phyloP scores from a whole-genome alignment of 495 filamentous ascomycete species.

The Neurospora hispaniola region DNA sequence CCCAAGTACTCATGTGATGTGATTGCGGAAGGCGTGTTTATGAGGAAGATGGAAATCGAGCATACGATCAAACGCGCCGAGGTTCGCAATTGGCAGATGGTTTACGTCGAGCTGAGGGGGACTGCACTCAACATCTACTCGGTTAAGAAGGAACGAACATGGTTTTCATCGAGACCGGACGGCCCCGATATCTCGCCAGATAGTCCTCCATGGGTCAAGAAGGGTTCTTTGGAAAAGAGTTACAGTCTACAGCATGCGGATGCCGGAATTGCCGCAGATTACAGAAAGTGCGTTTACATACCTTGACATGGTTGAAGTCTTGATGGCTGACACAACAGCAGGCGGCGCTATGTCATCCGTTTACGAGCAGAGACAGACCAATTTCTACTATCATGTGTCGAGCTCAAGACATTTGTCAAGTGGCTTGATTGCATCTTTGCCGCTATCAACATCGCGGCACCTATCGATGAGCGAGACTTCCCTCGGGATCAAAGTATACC shows the following conservation, averaged over 20 bases:
- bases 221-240: slow-evolving; percentile 37
- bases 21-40: slow-evolving; percentile 40
- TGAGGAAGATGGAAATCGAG: slow-evolving; percentile 47
- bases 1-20: slow-evolving; percentile 48
- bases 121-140: slow-evolving; percentile 49
- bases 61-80: slow-evolving; percentile 42
- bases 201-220: slow-evolving; percentile 31
- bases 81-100: slow-evolving; percentile 44
- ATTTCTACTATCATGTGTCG: slow-evolving; percentile 46
- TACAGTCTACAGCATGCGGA: slow-evolving; percentile 58
- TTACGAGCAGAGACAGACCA: slow-evolving; percentile 53
- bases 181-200: slow-evolving; percentile 28
- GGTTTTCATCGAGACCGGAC: slow-evolving; percentile 23
- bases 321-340: slow-evolving; percentile 12
- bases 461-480: slow-evolving; percentile 48
- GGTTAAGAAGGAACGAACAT: slow-evolving; percentile 33
- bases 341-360: slow-evolving; percentile 49
- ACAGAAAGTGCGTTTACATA: slow-evolving; percentile 38
- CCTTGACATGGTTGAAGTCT: background rate
- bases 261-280: slow-evolving; percentile 53
- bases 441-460: slow-evolving; percentile 52
- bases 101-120: slow-evolving; percentile 48
- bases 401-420: slow-evolving; percentile 41
- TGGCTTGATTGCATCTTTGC: slow-evolving; percentile 57
- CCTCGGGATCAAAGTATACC: slow-evolving; percentile 45